phyloP scores from a whole-genome alignment of 495 filamentous ascomycete genomes.

The Aspergillus saccharolyticus region DNA sequence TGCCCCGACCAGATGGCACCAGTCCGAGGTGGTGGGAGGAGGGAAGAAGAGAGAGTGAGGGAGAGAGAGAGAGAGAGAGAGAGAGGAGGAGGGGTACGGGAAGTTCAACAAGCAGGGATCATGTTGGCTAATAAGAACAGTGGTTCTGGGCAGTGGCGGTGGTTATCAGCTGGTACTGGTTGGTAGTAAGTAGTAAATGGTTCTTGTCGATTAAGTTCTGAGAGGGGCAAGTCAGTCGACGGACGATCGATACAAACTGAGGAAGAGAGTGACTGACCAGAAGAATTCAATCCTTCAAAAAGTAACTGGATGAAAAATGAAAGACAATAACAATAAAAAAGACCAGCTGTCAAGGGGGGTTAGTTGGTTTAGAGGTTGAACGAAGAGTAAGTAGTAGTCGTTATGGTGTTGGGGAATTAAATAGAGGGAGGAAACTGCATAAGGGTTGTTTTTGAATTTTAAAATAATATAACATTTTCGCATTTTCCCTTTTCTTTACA shows the following conservation, averaged over 20 bases:
- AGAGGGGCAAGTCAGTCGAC: background rate
- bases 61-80: constrained; percentile 2
- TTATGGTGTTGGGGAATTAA: no score
- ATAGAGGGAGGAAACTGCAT: background rate
- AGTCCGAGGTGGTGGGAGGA: no score
- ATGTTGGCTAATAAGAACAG: background rate
- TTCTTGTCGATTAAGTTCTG: constrained; percentile 22
- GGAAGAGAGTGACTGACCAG: background rate
- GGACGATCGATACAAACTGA: background rate
- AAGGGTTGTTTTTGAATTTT: background rate
- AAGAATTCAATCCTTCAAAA: no score
- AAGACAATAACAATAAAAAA: background rate
- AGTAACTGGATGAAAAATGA: no score
- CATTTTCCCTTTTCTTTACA: background rate
- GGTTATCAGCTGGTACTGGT: background rate
- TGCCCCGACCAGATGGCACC: constrained; percentile 14
- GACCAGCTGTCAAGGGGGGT: background rate
- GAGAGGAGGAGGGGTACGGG: no score
- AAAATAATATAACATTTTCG: background rate
- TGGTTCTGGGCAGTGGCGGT: background rate
- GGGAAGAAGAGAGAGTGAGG: constrained; percentile 3
- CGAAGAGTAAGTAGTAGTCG: no score
- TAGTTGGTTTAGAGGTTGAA: no score
- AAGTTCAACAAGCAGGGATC: constrained; percentile 11
- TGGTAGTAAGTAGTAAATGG: background rate